Evolutionary conservation across 805 yeast genomes (phyloP), one percentile per base, ranked within the genome.

Genomic region (Middelhovenomyces tepae): DNA sequence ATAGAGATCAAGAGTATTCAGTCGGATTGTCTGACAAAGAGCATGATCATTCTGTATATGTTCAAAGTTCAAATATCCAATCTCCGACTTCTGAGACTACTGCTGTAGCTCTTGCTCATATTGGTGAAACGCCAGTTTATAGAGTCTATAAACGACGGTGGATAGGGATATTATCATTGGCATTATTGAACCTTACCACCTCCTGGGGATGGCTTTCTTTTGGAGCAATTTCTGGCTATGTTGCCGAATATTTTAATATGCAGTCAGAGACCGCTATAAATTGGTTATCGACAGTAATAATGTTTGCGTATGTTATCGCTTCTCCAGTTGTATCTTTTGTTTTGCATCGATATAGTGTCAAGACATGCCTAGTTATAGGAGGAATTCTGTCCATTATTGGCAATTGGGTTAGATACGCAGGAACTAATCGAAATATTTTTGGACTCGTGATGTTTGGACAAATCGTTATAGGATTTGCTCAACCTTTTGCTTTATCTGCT

Each of bases 181-280:
- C 50, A 23, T 38, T 51, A 6, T 30, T 54, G 28, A 54, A 54
- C 39, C 42, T 54, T 22, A 40, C 42, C 25, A 43, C 43, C 15
- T 52, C 59, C 3, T 54, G 59, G 59, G 56, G 54, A 6, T 54
- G 58, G 59, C 45, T 54, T 19, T 37, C 56, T 4, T 54, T 49
- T 30, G 48, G 58, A 1, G 54, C 59, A 14, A 47, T 54, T 9
- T 45, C 59, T 6, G 33, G 40, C n/a, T 32, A 42, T 13, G 40
- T 45, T 9, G 43, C 42, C 3, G 45, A 37, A 13, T 45, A 42
- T 35, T 54, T 42, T 37, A 17, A 36, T 16, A 32, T 50, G 14
- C 13, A 14, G 26, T 33, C 50, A 7, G 46, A 51, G 25, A 27
- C 48, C 13, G 54, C 57, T 7, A 44, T 54, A 23, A 54, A 54